A percentile compares a stretch with the other conserved stretches of the same genome.
phyloP scores from a whole-genome alignment of 2,329 filamentous ascomycete species.

The Coccinonectria pachysandricola region DNA sequence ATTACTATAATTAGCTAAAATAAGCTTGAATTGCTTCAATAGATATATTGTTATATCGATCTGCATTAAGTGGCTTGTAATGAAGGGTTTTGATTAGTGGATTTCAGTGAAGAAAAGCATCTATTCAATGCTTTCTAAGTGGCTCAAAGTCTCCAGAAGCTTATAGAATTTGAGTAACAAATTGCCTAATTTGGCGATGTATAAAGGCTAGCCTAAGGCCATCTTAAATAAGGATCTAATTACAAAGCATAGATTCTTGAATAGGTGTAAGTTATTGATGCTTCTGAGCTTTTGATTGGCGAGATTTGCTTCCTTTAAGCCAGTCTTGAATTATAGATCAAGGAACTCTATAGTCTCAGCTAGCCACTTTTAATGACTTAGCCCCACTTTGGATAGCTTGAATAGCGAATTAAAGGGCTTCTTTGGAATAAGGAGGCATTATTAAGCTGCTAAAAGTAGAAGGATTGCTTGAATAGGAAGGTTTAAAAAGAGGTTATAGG shows the following conservation, averaged over 20 bases:
- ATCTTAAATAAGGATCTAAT: not conserved
- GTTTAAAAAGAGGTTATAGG: not conserved
- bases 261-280: not conserved
- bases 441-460: not conserved
- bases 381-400: not conserved
- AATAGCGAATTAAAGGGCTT: not conserved
- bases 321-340: not conserved
- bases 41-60: not conserved
- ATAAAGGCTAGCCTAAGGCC: not conserved
- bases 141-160: not conserved
- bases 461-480: not conserved
- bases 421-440: not conserved
- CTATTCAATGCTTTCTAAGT: not conserved
- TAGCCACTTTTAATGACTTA: not conserved
- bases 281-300: not conserved
- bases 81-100: not conserved
- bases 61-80: not conserved
- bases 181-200: not conserved
- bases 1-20: not conserved
- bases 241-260: not conserved
- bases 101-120: not conserved
- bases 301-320: not conserved
- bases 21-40: not conserved
- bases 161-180: not conserved
- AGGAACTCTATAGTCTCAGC: not conserved